Evolutionary conservation across 2,329 filamentous ascomycete genomes (phyloP).

Genomic region (Clonostachys rosea): DNA sequence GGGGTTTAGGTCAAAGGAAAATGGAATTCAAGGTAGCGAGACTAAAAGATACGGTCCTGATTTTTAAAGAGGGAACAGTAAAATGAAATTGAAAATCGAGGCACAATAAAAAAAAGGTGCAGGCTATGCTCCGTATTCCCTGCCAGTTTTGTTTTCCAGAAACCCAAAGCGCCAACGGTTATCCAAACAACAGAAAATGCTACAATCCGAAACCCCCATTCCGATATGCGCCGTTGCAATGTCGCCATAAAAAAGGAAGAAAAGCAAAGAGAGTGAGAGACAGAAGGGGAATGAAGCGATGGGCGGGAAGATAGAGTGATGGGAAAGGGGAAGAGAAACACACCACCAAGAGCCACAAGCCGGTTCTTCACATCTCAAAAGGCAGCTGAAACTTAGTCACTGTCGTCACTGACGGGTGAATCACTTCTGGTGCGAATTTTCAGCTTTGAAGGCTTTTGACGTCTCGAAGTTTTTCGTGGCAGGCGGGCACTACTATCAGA

Average conservation of each 20-base stretch:
- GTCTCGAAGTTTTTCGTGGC: slow-evolving; percentile 16
- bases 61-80: slow-evolving; percentile 13
- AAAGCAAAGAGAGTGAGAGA: slow-evolving; percentile 1
- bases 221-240: slow-evolving; percentile 9
- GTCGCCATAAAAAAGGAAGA: slow-evolving; percentile 7
- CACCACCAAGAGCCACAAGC: not conserved
- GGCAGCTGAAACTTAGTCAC: slow-evolving; percentile 14
- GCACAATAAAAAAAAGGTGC: not conserved
- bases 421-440: slow-evolving; percentile 20
- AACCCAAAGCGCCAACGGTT: too few relatives aligned
- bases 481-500: slow-evolving; percentile 18
- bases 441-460: slow-evolving; percentile 18
- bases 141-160: too few relatives aligned
- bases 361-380: too few relatives aligned
- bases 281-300: too few relatives aligned
- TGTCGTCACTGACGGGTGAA: slow-evolving; percentile 31
- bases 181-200: slow-evolving; percentile 1
- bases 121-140: too few relatives aligned
- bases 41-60: slow-evolving; percentile 3
- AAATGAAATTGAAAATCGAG: slow-evolving; percentile 6
- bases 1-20: too few relatives aligned
- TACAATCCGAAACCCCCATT: not conserved
- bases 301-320: too few relatives aligned
- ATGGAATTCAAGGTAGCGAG: too few relatives aligned
- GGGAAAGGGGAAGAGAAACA: too few relatives aligned